A percentile compares a stretch with the other conserved stretches of the same genome.
These are phyloP conservation scores for Suhomyces bokatorum DNA, from an alignment of 1,139 yeast species.

Conservation along the genomic window DNA sequence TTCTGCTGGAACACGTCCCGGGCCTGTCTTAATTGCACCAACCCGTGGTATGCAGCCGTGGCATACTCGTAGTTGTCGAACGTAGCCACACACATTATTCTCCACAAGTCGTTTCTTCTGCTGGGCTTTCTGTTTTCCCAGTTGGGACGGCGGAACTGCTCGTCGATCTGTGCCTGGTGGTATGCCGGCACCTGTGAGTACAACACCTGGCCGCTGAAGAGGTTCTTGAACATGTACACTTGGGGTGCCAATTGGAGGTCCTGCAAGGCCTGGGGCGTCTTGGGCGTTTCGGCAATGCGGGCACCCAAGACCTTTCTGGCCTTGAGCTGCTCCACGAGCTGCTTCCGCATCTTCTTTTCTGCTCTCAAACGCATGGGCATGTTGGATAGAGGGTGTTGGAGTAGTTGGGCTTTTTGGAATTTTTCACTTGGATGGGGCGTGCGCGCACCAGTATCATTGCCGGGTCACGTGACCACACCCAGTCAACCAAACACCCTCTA, in stretches of 20 bases:
- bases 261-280: slow-evolving; percentile 33
- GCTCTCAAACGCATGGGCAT: slow-evolving; percentile 50
- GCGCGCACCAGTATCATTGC: not conserved
- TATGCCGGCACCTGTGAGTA: slow-evolving; percentile 82
- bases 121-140: slow-evolving; percentile 86
- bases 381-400: slow-evolving; percentile 15
- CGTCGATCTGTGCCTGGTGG: slow-evolving; percentile 69
- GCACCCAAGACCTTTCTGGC: slow-evolving; percentile 47
- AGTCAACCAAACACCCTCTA: not conserved
- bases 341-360: slow-evolving; percentile 53
- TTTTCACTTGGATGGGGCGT: slow-evolving; percentile 4
- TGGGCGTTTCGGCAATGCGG: slow-evolving; percentile 44
- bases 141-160: slow-evolving; percentile 74
- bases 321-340: slow-evolving; percentile 49
- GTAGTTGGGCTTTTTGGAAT: slow-evolving; percentile 1
- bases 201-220: slow-evolving; percentile 85
- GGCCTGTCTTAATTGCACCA: slow-evolving; percentile 69
- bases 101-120: slow-evolving; percentile 84
- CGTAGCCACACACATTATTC: slow-evolving; percentile 84
- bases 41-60: slow-evolving; percentile 69
- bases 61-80: slow-evolving; percentile 66
- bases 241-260: slow-evolving; percentile 68
- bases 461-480: not conserved
- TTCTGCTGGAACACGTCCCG: slow-evolving; percentile 63
- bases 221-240: slow-evolving; percentile 77